These are phyloP conservation scores for Pyrenopolyporus hunteri DNA, from an alignment of 495 filamentous ascomycete species.

Conservation along the genomic window DNA sequence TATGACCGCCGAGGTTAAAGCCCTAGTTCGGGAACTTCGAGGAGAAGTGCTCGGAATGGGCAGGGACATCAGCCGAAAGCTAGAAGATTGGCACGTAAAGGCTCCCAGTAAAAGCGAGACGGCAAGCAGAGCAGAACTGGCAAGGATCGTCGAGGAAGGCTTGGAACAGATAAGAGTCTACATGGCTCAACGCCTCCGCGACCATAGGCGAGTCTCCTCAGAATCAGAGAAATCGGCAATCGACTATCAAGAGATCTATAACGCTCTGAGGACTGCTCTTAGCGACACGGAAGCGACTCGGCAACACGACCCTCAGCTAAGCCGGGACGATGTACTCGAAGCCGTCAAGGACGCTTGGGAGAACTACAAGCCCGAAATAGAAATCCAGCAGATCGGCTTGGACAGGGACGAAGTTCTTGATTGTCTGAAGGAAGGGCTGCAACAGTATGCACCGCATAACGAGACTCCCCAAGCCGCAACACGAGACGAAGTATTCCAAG, in stretches of 20 bases:
- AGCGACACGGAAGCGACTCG: constrained; percentile 66
- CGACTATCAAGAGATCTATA: constrained; percentile 80
- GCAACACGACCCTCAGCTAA: constrained; percentile 47
- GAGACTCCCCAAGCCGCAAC: constrained; percentile 58
- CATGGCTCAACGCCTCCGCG: constrained; percentile 74
- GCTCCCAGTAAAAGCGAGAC: constrained; percentile 57
- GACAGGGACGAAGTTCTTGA: constrained; percentile 87
- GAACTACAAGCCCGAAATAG: constrained; percentile 88
- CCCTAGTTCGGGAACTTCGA: constrained; percentile 82
- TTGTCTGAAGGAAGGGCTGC: constrained; percentile 81
- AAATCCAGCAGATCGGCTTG: constrained; percentile 84
- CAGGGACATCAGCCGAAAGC: constrained; percentile 78
- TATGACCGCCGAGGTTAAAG: constrained; percentile 88
- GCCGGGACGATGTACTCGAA: constrained; percentile 79
- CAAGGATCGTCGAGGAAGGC: constrained; percentile 76
- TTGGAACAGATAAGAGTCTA: constrained; percentile 81
- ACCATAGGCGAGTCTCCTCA: constrained; percentile 71
- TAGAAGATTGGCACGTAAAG: constrained; percentile 68
- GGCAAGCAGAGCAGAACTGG: constrained; percentile 71
- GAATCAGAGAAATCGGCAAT: constrained; percentile 53
- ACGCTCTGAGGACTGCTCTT: constrained; percentile 77
- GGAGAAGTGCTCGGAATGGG: constrained; percentile 96
- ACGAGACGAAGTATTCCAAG: constrained; percentile 78
- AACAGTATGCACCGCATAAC: constrained; percentile 68
- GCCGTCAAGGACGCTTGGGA: constrained; percentile 90